Evolutionary conservation across 140 eudicot genomes (phyloP).

Genomic region (Bidens hawaiensis): DNA sequence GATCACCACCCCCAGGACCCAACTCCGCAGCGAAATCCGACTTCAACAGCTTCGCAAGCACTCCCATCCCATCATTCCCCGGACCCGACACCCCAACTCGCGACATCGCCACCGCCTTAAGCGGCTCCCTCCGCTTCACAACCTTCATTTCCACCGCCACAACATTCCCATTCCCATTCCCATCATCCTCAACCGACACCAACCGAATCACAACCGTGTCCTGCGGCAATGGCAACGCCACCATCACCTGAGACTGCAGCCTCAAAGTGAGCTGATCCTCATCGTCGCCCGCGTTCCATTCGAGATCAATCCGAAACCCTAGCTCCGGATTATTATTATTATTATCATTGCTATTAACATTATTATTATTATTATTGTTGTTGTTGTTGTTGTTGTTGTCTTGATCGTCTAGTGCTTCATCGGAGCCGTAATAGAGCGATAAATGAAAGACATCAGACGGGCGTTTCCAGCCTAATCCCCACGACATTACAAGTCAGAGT

Average conservation of each 20-base stretch:
- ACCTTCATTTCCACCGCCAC: conserved; percentile 75
- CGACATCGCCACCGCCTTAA: conserved; percentile 63
- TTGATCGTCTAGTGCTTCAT: conserved; percentile 40
- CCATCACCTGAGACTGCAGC: conserved; percentile 94
- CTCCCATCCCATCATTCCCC: conserved; percentile 88
- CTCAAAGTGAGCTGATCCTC: conserved; percentile 90
- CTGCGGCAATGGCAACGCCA: conserved; percentile 81
- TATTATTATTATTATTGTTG: conserved; percentile 16
- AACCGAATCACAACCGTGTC: conserved; percentile 72
- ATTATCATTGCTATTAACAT: not conserved
- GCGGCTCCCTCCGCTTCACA: conserved; percentile 82
- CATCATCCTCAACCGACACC: conserved; percentile 5
- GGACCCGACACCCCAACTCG: conserved; percentile 77
- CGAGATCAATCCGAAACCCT: conserved; percentile 73
- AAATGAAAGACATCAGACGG: conserved; percentile 76
- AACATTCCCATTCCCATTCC: conserved; percentile 22
- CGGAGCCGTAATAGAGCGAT: conserved; percentile 65
- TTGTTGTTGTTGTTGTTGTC: conserved; percentile 47
- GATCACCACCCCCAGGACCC: conserved; percentile 36
- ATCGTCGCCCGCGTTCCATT: conserved; percentile 94
- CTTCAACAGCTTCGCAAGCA: conserved; percentile 69
- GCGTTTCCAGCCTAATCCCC: conserved; percentile 99
- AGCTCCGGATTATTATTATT: conserved; percentile 15
- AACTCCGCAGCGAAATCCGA: conserved; percentile 41
- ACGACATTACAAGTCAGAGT: conserved; percentile 63